Base-by-base conservation (phyloP, 371 early-diverging fungal genomes). In the Mortierella sp. region DNA sequence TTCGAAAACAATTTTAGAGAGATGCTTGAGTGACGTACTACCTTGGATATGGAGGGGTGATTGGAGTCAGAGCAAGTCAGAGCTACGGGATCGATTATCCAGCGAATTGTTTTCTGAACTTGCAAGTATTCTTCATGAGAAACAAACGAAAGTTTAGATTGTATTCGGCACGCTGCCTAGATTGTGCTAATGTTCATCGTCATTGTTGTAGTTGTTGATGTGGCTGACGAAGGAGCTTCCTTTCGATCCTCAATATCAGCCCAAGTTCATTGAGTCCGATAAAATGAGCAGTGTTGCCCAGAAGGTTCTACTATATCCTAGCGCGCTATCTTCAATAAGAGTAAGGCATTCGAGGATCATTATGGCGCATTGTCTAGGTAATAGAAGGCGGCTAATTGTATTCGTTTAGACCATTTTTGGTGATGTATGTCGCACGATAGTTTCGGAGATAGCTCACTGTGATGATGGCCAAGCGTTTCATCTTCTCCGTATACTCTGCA, bases 21-120 rank as follows among this genome's bases (percentile, higher is more conserved):
- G 3, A 5, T 62, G 62, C 26, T 26, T 62, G 40, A 16, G 45
- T 14, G 62, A 62, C 12, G 22, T 62, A 5, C 28, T 45, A 11
- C 40, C 62, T 24, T 62, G 62, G 62, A 62, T 62, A 26, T 62
- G 62, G 62, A 62, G 16, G 20, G 24, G 30, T 16, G 45, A 62
- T 14, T n/a, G 3, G 24, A 45, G 18, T 40, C 47, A 24, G 12
- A 16, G 24, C n/a, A 14, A 40, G 45, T 45, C 39, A 22, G 62
- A 18, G 47, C 14, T 45, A 45, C 28, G 28, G 1, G 5, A 5
- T 62, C 30, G 8, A 20, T 10, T 20, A 24, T 14, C 43, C 18
- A 45, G 45, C 18, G 62, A 62, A 24, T 8, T 45, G 2, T 10
- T 62, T 26, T 40, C 26, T 5, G 62, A 62, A 45, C 28, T 62